These are phyloP conservation scores for Xanthoconium separans DNA, from an alignment of 1,284 basidiomycete species.

Conservation along the genomic window DNA sequence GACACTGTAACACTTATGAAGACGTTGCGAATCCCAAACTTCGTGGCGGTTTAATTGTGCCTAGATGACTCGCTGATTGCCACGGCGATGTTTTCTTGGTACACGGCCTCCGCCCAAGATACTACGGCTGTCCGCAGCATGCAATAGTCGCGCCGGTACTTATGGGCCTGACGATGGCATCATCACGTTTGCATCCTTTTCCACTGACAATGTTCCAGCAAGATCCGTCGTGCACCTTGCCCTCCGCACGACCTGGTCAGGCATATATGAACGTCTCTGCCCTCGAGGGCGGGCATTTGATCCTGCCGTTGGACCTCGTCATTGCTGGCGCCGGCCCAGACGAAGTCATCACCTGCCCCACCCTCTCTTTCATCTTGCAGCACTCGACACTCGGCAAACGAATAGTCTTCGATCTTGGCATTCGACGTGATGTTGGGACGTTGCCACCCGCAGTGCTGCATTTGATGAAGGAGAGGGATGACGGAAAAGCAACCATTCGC, in stretches of 20 bases:
- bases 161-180: no score
- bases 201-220: not conserved
- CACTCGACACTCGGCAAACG: constrained; percentile 41
- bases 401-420: constrained; percentile 55
- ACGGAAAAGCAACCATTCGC: constrained; percentile 11
- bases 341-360: constrained; percentile 35
- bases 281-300: constrained; percentile 46
- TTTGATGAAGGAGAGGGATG: constrained; percentile 25
- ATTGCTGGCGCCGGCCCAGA: constrained; percentile 35
- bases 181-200: no score
- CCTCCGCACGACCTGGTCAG: constrained; percentile 31
- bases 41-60: no score
- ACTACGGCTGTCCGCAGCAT: no score
- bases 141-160: no score
- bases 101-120: no score
- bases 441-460: constrained; percentile 37
- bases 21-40: no score
- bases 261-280: constrained; percentile 50
- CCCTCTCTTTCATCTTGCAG: constrained; percentile 49
- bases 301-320: constrained; percentile 37
- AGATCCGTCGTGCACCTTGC: not conserved
- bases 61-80: no score
- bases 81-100: no score
- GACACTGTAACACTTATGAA: no score
- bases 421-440: constrained; percentile 45